A percentile compares a stretch with the other conserved stretches of the same genome.
Evolutionary conservation across 805 yeast species (phyloP).

Genomic region (Candida incommunis): DNA sequence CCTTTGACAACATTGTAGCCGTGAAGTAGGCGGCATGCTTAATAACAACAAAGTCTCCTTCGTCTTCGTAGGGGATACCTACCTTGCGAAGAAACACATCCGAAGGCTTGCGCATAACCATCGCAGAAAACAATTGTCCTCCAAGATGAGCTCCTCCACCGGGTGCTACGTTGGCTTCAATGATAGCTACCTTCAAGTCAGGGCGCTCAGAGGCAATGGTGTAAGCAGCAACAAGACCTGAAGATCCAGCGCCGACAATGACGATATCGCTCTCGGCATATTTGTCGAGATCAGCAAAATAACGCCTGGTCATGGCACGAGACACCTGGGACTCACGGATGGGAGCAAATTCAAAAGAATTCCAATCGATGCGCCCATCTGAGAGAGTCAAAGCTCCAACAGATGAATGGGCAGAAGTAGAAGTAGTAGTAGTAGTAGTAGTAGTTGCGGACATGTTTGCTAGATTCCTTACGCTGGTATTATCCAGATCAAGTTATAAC

Average conservation of each 20-base stretch:
- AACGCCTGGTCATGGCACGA: constrained; percentile 66
- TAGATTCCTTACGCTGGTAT: constrained; percentile 27
- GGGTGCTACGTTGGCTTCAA: constrained; percentile 62
- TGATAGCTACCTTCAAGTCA: constrained; percentile 56
- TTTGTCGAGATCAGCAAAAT: constrained; percentile 58
- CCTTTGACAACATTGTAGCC: constrained; percentile 56
- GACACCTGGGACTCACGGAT: constrained; percentile 69
- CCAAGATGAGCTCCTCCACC: constrained; percentile 77
- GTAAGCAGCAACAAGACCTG: constrained; percentile 67
- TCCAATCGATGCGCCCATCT: constrained; percentile 36
- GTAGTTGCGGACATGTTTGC: constrained; percentile 8
- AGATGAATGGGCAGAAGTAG: constrained; percentile 3
- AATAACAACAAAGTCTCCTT: constrained; percentile 67
- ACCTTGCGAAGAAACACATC: constrained; percentile 50
- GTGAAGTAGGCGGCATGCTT: constrained; percentile 70
- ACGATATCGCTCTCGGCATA: constrained; percentile 64
- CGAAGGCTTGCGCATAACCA: constrained; percentile 74
- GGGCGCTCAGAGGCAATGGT: constrained; percentile 61
- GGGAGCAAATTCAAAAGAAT: constrained; percentile 50
- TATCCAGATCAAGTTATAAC: constrained; percentile 31
- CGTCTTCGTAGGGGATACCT: constrained; percentile 57
- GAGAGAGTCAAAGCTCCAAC: constrained; percentile 5
- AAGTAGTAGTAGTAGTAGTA: constrained; percentile 9
- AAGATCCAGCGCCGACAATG: constrained; percentile 66
- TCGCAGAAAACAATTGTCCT: constrained; percentile 63